Conservation (phyloP, 2,329 filamentous ascomycete species). For the Emericellopsis cladophorae region DNA sequence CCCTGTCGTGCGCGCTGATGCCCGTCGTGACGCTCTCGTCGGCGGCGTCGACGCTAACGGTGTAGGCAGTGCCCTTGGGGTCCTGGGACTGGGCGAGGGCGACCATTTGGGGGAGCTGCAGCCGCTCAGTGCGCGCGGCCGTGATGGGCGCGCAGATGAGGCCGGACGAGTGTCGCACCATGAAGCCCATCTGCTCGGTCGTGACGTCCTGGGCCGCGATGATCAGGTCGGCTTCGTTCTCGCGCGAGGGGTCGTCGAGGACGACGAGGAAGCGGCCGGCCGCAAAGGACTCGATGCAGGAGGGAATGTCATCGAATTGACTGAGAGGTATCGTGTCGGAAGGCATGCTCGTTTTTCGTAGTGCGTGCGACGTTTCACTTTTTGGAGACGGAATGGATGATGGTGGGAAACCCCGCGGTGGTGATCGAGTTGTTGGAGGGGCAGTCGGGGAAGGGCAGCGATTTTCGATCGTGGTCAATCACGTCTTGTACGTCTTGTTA, state of each 20-base stretch:
- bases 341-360: slow-evolving; percentile 26
- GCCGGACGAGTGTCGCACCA: slow-evolving; percentile 84
- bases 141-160: slow-evolving; percentile 82
- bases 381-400: no score
- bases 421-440: no score
- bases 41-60: slow-evolving; percentile 72
- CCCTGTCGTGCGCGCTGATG: slow-evolving; percentile 80
- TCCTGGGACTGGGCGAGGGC: slow-evolving; percentile 46
- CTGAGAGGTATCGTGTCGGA: slow-evolving; percentile 33
- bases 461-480: no score
- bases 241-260: slow-evolving; percentile 80
- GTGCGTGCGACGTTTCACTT: no score
- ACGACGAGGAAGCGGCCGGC: slow-evolving; percentile 91
- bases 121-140: slow-evolving; percentile 51
- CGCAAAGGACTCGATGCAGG: slow-evolving; percentile 51
- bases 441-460: no score
- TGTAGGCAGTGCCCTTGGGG: slow-evolving; percentile 85
- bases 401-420: no score
- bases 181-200: slow-evolving; percentile 85
- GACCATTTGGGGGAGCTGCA: slow-evolving; percentile 87
- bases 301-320: slow-evolving; percentile 53
- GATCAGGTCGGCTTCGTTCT: slow-evolving; percentile 97
- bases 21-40: slow-evolving; percentile 69
- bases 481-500: no score
- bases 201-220: slow-evolving; percentile 81